Evolutionary conservation across 805 yeast species (phyloP).

Genomic region (Teunomyces gatunensis): DNA sequence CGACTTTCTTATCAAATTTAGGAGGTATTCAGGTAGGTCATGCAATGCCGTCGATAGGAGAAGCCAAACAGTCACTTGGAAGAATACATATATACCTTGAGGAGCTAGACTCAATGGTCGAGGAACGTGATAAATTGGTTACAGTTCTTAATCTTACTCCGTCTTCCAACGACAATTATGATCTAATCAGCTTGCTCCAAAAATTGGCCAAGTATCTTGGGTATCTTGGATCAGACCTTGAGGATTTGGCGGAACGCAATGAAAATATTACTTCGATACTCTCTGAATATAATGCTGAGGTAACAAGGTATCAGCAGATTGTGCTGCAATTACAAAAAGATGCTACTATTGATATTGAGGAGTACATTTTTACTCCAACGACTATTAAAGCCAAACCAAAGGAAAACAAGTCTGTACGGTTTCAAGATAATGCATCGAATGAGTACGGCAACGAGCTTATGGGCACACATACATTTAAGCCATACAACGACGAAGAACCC

Average conservation of each 20-base stretch:
- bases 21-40: not conserved
- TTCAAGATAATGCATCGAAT: constrained; percentile 29
- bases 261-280: not conserved
- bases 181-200: constrained; percentile 27
- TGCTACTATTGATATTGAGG: constrained; percentile 27
- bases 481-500: constrained; percentile 33
- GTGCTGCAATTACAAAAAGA: constrained; percentile 22
- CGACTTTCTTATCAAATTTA: not conserved
- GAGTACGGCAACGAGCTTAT: constrained; percentile 29
- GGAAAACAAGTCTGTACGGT: constrained; percentile 33
- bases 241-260: constrained; percentile 5
- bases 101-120: constrained; percentile 27
- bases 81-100: constrained; percentile 20
- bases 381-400: constrained; percentile 8
- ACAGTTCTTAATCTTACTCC: constrained; percentile 33
- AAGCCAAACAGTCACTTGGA: constrained; percentile 17
- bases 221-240: constrained; percentile 29
- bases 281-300: constrained; percentile 9
- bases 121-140: constrained; percentile 32
- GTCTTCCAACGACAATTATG: constrained; percentile 38
- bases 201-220: constrained; percentile 25
- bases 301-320: constrained; percentile 17
- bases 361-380: constrained; percentile 22
- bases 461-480: constrained; percentile 34
- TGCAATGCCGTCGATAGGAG: constrained; percentile 14